These are phyloP conservation scores for cucumber (Cucumis sativus) DNA, from an alignment of 306 rosid species.

Conservation along the genomic window Cucumber_9930_V3 NC_026655.2:5473001-5473500, in stretches of 20 bases:
- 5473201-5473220: no score
- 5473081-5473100: background rate
- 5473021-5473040: background rate
- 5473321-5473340: no score
- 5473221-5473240: no score
- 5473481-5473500: background rate
- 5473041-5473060: background rate
- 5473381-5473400: no score
- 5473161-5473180: background rate
- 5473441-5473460: background rate
- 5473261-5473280: no score
- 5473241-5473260: no score
- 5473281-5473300: no score
- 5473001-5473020: background rate
- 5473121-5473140: background rate
- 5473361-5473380: no score
- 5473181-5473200: background rate
- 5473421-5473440: background rate
- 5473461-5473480: background rate
- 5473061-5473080: background rate
- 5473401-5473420: no score
- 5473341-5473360: no score
- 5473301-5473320: no score
- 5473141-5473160: background rate
- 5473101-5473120: background rate